Conservation (phyloP, 2,329 filamentous ascomycete genomes). For the Phaeophleospora eucalypticola region DNA sequence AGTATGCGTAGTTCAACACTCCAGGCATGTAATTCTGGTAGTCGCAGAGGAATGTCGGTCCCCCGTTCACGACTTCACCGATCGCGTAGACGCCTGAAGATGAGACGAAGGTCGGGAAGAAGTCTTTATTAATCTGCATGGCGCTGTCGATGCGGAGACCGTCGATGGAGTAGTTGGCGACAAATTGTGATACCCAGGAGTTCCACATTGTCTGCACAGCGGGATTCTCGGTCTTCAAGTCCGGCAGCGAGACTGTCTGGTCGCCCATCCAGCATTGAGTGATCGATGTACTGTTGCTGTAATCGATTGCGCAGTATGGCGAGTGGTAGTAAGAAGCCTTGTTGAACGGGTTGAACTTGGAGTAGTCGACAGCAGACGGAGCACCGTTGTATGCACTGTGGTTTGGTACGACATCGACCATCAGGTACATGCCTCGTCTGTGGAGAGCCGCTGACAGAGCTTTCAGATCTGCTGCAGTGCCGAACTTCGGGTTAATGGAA, state of each 20-base stretch:
- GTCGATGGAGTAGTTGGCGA: constrained; percentile 58
- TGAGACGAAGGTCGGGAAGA: constrained; percentile 35
- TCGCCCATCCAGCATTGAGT: constrained; percentile 52
- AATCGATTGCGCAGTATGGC: constrained; percentile 51
- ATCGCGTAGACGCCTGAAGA: constrained; percentile 35
- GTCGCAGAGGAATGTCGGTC: constrained; percentile 34
- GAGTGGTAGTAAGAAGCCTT: constrained; percentile 45
- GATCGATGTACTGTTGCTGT: constrained; percentile 41
- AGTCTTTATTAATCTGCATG: constrained; percentile 40
- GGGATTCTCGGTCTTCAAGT: constrained; percentile 53
- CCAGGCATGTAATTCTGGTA: constrained; percentile 42
- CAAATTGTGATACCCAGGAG: constrained; percentile 55
- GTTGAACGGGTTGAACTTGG: constrained; percentile 38
- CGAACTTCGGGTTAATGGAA: constrained; percentile 44
- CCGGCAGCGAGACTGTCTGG: constrained; percentile 53
- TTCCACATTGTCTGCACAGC: constrained; percentile 50
- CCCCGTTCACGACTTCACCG: constrained; percentile 42
- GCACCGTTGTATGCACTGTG: constrained; percentile 36
- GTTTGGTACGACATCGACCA: constrained; percentile 49
- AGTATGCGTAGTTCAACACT: constrained; percentile 44
- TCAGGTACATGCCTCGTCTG: constrained; percentile 44
- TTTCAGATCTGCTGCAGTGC: constrained; percentile 41
- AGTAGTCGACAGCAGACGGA: constrained; percentile 28
- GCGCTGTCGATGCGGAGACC: constrained; percentile 31
- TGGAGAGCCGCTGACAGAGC: constrained; percentile 44